phyloP scores from a whole-genome alignment of 148 eudicot genomes.

The Oxyria digyna region DNA sequence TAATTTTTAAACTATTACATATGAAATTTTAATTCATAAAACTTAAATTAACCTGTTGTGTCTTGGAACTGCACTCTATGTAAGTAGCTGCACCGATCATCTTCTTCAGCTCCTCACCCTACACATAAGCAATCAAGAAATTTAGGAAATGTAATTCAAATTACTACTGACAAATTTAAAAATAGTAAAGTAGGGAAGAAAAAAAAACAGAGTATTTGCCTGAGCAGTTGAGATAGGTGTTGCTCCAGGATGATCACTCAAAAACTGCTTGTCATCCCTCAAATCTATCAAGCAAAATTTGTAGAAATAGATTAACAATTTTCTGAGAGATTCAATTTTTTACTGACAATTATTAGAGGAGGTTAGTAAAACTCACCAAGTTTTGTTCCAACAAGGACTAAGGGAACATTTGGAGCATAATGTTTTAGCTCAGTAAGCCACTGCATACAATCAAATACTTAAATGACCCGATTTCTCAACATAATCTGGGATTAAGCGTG shows the following conservation, averaged over 20 bases:
- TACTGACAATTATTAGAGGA: not conserved
- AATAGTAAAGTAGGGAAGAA: too few relatives aligned
- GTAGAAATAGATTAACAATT: not conserved
- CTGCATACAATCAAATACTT: constrained; percentile 10
- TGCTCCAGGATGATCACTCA: constrained; percentile 33
- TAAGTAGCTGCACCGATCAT: constrained; percentile 53
- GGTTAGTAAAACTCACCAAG: constrained; percentile 15
- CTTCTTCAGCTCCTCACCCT: constrained; percentile 69
- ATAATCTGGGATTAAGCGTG: not conserved
- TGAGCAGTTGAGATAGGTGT: constrained; percentile 35
- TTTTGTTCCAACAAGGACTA: constrained; percentile 41
- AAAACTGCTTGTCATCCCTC: constrained; percentile 35
- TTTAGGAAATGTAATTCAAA: not conserved
- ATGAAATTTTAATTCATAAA: not conserved
- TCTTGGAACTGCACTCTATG: constrained; percentile 62
- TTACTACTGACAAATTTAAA: too few relatives aligned
- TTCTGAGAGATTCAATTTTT: too few relatives aligned
- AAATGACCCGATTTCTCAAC: not conserved
- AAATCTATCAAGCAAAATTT: constrained; percentile 20
- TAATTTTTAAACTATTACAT: not conserved
- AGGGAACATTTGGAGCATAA: constrained; percentile 44
- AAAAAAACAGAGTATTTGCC: constrained; percentile 9
- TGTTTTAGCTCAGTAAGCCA: constrained; percentile 45
- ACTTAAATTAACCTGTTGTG: constrained; percentile 43
- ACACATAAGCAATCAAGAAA: not conserved